These are phyloP conservation scores for Anthoceros angustus DNA, from an alignment of 225 moss, liverwort and hornwort genomes.

Conservation along the genomic window DNA sequence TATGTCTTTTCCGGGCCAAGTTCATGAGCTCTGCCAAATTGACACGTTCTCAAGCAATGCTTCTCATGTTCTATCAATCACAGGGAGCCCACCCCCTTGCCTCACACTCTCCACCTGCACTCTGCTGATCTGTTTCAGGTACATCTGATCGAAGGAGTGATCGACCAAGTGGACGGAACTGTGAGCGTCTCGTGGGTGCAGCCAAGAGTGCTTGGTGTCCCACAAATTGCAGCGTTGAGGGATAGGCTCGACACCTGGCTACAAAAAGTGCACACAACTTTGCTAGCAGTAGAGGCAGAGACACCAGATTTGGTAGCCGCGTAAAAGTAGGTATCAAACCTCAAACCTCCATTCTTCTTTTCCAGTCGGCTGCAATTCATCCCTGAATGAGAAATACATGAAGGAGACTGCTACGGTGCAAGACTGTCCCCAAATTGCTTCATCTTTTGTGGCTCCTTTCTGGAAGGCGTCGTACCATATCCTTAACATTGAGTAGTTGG, in stretches of 20 bases:
- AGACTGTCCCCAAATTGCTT: too few species aligned
- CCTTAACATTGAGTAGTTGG: too few species aligned
- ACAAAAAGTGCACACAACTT: conserved; percentile 91
- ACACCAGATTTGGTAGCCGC: conserved; percentile 84
- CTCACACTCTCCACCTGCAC: conserved; percentile 6
- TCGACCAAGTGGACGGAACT: conserved; percentile 97
- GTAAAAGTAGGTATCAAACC: conserved; percentile 27
- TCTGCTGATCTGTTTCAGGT: conserved; percentile 29
- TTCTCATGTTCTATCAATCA: neutral
- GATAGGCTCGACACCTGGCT: conserved; percentile 95
- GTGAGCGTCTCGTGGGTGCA: conserved; percentile 97
- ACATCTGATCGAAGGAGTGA: conserved; percentile 93
- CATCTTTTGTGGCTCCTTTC: too few species aligned
- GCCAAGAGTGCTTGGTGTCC: conserved; percentile 94
- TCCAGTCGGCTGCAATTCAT: too few species aligned
- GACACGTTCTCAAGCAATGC: too few species aligned
- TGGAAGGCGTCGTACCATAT: too few species aligned
- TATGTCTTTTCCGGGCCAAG: conserved; percentile 12
- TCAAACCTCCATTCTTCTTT: neutral
- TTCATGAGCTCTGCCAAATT: neutral
- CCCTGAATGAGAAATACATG: too few species aligned
- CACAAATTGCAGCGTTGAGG: conserved; percentile 87
- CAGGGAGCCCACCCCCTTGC: neutral
- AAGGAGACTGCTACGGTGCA: too few species aligned
- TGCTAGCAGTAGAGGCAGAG: conserved; percentile 98